Base-by-base conservation (phyloP, 2,329 filamentous ascomycete genomes). In the Pyricularia sp. region DNA sequence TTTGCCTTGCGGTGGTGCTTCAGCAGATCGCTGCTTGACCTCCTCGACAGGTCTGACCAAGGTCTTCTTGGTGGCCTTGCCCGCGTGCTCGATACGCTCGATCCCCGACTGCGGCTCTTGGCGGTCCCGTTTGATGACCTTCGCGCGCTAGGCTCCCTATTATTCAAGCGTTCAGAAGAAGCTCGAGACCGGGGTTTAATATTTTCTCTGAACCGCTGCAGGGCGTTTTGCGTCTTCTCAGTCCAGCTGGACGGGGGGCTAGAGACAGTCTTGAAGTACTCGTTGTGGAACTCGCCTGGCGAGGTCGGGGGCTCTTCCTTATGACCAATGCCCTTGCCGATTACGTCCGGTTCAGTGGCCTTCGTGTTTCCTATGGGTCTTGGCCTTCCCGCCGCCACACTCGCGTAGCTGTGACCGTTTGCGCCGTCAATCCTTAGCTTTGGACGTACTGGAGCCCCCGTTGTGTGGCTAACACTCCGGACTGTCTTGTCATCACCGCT, bases 381-480 rank as follows among this genome's bases (percentile, higher is more conserved):
- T 4, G 61, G 31, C 61, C 26, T 64, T 8, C 63, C 64, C 0
- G 69, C 68, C 13, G 68, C 62, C 1, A 73, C 68, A 24, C 72
- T 68, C 24, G 75, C 73, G 64, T 77, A 76, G 30, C 73, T 76
- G 40, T 72, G 70, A 33, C 68, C 69, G 22, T 59, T 59, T 59
- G 55, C 55, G 12, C 73, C 75, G 12, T 44, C 61, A 3, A 49
- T 62, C 16, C 33, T 62, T n/a, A 62, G 61, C 31, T 40, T 62
- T 13, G 61, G 61, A 28, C 55, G 55, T 2, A 59, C 55, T 6
- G 55, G 26, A 12, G 55, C 13, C 35, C 61, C 40, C 33, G 61
- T 44, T 40, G 22, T 26, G 61, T 49, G 61, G 31, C 33, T 49
- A 40, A 19, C n/a, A 44, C 33, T 40, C 24, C 61, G 61, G 26